Evolutionary conservation across 495 filamentous ascomycete species (phyloP).

Genomic region (Aspergillus heteromorphus): DNA sequence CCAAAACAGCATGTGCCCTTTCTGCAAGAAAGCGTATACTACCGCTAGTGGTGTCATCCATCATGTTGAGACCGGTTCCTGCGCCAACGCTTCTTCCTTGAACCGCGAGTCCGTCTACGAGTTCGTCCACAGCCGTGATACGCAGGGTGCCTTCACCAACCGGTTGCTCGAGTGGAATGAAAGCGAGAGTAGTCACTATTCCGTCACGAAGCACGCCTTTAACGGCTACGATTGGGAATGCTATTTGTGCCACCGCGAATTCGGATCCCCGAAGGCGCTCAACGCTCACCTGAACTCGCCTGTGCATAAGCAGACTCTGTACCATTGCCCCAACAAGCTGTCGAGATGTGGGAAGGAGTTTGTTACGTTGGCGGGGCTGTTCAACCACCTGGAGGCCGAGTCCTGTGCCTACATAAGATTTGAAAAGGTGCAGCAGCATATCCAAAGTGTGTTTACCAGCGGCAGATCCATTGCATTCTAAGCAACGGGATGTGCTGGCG

Average conservation of each 20-base stretch:
- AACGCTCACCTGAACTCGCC: conserved; percentile 35
- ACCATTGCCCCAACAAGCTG: conserved; percentile 47
- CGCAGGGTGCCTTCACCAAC: conserved; percentile 34
- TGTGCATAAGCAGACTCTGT: conserved; percentile 41
- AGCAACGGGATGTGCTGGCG: neutral
- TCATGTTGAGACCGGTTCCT: conserved; percentile 43
- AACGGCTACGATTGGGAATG: conserved; percentile 41
- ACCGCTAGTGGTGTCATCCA: conserved; percentile 39
- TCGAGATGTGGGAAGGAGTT: conserved; percentile 42
- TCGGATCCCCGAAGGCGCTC: conserved; percentile 16
- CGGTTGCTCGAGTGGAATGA: conserved; percentile 33
- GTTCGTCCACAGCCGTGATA: conserved; percentile 28
- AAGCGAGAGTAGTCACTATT: conserved; percentile 13
- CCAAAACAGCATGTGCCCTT: conserved; percentile 30
- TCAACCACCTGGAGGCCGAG: conserved; percentile 55
- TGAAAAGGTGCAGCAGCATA: conserved; percentile 30
- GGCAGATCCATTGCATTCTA: neutral
- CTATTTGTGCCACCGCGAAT: conserved; percentile 40
- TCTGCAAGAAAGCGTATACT: conserved; percentile 35
- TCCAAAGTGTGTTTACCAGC: neutral
- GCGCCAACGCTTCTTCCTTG: conserved; percentile 25
- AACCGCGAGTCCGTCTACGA: conserved; percentile 36
- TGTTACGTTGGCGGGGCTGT: conserved; percentile 39
- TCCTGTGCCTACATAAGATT: conserved; percentile 44
- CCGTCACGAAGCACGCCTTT: conserved; percentile 22